Percentiles rank a stretch among this genome's conserved stretches.
Conservation (phyloP, 2,329 filamentous ascomycete species). For the Malbranchea cinnamomea region DNA sequence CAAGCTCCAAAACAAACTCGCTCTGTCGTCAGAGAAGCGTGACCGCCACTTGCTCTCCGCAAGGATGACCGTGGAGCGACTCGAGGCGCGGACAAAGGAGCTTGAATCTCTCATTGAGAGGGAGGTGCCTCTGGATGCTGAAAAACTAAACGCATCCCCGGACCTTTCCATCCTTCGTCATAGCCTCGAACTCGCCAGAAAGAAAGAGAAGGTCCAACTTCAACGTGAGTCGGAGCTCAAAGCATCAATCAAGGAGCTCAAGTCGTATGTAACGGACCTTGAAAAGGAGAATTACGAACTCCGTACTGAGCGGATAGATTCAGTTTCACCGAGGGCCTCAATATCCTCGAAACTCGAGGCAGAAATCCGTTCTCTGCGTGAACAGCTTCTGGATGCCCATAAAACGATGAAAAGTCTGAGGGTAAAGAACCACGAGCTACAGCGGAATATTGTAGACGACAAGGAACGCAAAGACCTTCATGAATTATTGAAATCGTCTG, state of each 20-base stretch:
- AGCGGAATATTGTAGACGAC: constrained; percentile 32
- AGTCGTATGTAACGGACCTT: constrained; percentile 49
- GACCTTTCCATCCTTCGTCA: constrained; percentile 48
- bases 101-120: constrained; percentile 40
- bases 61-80: constrained; percentile 47
- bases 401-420: constrained; percentile 44
- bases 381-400: constrained; percentile 46
- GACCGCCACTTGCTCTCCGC: constrained; percentile 36
- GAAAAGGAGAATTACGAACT: constrained; percentile 54
- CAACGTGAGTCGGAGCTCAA: constrained; percentile 52
- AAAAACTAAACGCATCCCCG: constrained; percentile 19
- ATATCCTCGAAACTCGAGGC: constrained; percentile 27
- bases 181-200: constrained; percentile 48
- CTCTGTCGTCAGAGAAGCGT: constrained; percentile 22
- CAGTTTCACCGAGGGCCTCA: constrained; percentile 37
- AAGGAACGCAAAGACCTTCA: constrained; percentile 31
- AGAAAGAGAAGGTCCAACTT: constrained; percentile 49
- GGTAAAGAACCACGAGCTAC: constrained; percentile 34
- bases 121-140: constrained; percentile 23
- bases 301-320: constrained; percentile 35
- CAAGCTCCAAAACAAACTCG: constrained; percentile 38
- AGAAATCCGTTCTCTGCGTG: constrained; percentile 44
- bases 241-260: constrained; percentile 46
- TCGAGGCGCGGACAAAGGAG: constrained; percentile 42
- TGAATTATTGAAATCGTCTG: constrained; percentile 32